phyloP scores from a whole-genome alignment of 129 eudicot genomes.

The Oenanthe sinensis region DNA sequence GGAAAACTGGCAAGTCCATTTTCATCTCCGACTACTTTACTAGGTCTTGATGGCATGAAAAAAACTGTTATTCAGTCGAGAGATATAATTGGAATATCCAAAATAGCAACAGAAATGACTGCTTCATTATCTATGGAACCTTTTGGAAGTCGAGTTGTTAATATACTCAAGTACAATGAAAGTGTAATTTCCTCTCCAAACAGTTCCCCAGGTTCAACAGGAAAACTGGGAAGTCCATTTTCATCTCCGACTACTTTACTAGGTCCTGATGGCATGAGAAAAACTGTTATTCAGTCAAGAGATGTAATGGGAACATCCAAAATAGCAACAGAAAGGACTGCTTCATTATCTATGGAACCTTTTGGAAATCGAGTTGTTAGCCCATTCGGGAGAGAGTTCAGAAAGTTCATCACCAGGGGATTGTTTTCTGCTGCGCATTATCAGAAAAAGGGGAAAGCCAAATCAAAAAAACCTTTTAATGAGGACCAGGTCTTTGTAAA shows the following conservation, averaged over 20 bases:
- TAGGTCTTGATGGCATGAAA: slow-evolving; percentile 21
- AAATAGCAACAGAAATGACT: slow-evolving; percentile 27
- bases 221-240: slow-evolving; percentile 24
- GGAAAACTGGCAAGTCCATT: slow-evolving; percentile 23
- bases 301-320: slow-evolving; percentile 17
- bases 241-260: slow-evolving; percentile 19
- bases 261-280: slow-evolving; percentile 22
- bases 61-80: slow-evolving; percentile 15
- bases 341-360: slow-evolving; percentile 24
- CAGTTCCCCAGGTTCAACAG: slow-evolving; percentile 21
- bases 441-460: slow-evolving; percentile 21
- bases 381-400: slow-evolving; percentile 24
- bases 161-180: too few species aligned
- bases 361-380: slow-evolving; percentile 7
- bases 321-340: slow-evolving; percentile 27
- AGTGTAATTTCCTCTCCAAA: slow-evolving; percentile 20
- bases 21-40: slow-evolving; percentile 20
- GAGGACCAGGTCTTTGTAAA: slow-evolving; percentile 30
- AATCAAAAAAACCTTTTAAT: slow-evolving; percentile 19
- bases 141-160: slow-evolving; percentile 8
- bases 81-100: slow-evolving; percentile 16
- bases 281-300: slow-evolving; percentile 14
- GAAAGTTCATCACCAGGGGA: slow-evolving; percentile 25
- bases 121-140: slow-evolving; percentile 24
- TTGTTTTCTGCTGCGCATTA: slow-evolving; percentile 20